Percentiles rank a stretch among this genome's conserved stretches.
These are phyloP conservation scores for Nissolia schottii DNA, from an alignment of 306 rosid genomes.

Conservation along the genomic window DNA sequence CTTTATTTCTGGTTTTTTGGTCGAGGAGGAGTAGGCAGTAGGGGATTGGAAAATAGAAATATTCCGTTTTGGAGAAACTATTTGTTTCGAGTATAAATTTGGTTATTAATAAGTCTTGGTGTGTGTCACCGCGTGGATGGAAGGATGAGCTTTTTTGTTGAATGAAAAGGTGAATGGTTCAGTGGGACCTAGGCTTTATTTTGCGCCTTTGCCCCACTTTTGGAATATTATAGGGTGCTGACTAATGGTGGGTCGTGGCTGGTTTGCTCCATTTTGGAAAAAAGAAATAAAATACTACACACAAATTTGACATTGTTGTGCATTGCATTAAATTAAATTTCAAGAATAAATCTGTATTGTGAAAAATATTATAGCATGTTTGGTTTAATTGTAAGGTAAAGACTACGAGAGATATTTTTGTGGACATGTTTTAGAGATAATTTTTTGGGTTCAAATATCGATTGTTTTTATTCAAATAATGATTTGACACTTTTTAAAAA, in stretches of 20 bases:
- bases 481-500: too few species aligned
- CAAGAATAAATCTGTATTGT: background rate
- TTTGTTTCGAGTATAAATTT: background rate
- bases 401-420: too few species aligned
- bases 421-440: too few species aligned
- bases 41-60: background rate
- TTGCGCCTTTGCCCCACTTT: background rate
- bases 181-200: conserved; percentile 8
- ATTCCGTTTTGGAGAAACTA: background rate
- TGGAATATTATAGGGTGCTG: background rate
- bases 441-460: too few species aligned
- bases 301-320: background rate
- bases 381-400: too few species aligned
- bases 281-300: background rate
- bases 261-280: background rate
- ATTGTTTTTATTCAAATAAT: too few species aligned
- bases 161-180: background rate
- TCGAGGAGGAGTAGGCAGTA: too few species aligned
- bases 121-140: conserved; percentile 2
- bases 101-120: background rate
- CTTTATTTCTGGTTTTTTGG: too few species aligned
- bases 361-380: background rate
- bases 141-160: background rate
- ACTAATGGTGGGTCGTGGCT: background rate
- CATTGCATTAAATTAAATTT: background rate